These are phyloP conservation scores for Geranomyces variabilis DNA, from an alignment of 192 early-diverging fungal genomes.

Conservation along the genomic window DNA sequence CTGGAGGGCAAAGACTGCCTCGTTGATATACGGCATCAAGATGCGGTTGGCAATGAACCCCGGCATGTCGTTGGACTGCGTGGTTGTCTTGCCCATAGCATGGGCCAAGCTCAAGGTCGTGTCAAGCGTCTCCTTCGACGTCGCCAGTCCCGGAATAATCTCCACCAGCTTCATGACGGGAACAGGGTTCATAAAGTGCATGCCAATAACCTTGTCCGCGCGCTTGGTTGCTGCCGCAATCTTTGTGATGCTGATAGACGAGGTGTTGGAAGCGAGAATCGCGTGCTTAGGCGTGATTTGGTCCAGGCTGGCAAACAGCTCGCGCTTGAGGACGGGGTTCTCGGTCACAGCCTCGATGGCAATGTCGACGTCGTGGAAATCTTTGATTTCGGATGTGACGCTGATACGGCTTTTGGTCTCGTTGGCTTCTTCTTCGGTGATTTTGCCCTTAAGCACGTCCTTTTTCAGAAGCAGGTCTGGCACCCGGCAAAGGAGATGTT, in stretches of 20 bases:
- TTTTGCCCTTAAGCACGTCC: conserved; percentile 85
- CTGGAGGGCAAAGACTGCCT: conserved; percentile 85
- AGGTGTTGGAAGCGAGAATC: conserved; percentile 96
- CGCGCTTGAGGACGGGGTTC: conserved; percentile 80
- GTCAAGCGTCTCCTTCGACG: conserved; percentile 68
- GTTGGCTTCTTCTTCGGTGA: conserved; percentile 75
- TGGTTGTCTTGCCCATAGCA: conserved; percentile 93
- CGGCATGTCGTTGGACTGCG: conserved; percentile 84
- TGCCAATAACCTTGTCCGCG: conserved; percentile 88
- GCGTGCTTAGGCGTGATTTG: conserved; percentile 64
- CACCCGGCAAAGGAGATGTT: not conserved
- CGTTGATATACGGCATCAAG: conserved; percentile 99
- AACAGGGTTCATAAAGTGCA: conserved; percentile 99
- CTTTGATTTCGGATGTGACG: conserved; percentile 60
- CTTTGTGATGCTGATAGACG: conserved; percentile 95
- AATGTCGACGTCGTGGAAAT: conserved; percentile 75
- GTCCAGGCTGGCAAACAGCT: conserved; percentile 79
- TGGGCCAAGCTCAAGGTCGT: conserved; percentile 76
- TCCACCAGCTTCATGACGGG: conserved; percentile 97
- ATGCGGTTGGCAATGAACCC: conserved; percentile 96
- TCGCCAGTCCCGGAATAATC: conserved; percentile 93
- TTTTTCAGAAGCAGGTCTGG: conserved; percentile 83
- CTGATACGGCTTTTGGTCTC: conserved; percentile 66
- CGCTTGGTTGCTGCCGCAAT: conserved; percentile 89
- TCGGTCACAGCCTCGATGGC: conserved; percentile 94